Percentiles rank a stretch among this genome's conserved stretches.
Evolutionary conservation across 306 rosid genomes (phyloP).

Genomic region (Crotalaria pallida): DNA sequence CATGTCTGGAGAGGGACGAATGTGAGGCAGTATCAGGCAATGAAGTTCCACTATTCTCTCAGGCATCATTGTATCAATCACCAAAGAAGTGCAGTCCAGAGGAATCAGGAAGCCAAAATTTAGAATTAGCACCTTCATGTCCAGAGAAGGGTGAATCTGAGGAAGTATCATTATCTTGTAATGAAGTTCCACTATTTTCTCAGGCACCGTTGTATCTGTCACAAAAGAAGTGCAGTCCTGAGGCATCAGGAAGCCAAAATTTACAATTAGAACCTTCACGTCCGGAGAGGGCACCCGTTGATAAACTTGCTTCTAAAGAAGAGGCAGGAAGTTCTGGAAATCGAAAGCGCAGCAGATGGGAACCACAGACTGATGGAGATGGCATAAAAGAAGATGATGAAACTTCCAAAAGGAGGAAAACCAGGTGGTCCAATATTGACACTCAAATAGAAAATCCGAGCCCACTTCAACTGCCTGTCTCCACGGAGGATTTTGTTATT

Average conservation of each 20-base stretch:
- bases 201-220: background rate
- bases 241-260: background rate
- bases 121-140: too few species aligned
- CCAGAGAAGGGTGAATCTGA: background rate
- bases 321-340: constrained; percentile 3
- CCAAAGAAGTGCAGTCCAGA: constrained; percentile 13
- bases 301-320: constrained; percentile 1
- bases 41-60: background rate
- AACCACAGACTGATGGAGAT: constrained; percentile 4
- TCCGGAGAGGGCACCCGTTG: background rate
- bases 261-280: background rate
- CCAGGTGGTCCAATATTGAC: constrained; percentile 22
- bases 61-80: background rate
- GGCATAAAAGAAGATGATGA: background rate
- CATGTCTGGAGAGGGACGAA: too few species aligned
- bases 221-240: constrained; percentile 15
- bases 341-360: constrained; percentile 21
- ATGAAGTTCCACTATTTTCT: background rate
- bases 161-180: background rate
- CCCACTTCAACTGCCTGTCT: constrained; percentile 22
- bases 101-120: background rate
- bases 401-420: constrained; percentile 8
- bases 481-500: background rate
- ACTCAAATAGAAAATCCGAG: background rate
- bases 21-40: background rate